Evolutionary conservation across 352 stramenopile genomes (phyloP).

Genomic region (Phytophthora sojae): DNA sequence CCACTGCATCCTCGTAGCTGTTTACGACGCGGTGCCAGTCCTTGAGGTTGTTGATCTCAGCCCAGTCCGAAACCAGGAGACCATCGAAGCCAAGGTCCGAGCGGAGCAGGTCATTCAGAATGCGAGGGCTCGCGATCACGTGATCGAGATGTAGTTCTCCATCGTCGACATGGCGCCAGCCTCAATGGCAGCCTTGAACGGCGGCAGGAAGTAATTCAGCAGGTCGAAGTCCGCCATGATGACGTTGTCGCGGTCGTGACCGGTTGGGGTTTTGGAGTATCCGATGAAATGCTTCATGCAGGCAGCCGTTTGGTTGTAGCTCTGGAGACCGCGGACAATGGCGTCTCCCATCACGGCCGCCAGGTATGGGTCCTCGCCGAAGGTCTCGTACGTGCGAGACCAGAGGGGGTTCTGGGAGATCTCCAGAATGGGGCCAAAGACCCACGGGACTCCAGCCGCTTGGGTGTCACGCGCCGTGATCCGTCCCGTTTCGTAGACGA

Average conservation of each 20-base stretch:
- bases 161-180: constrained; percentile 88
- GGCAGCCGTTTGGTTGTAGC: constrained; percentile 60
- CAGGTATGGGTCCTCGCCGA: constrained; percentile 89
- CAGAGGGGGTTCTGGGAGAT: constrained; percentile 88
- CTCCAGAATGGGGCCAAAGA: constrained; percentile 90
- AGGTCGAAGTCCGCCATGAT: constrained; percentile 71
- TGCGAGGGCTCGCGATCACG: constrained; percentile 77
- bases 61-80: constrained; percentile 91
- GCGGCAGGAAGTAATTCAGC: constrained; percentile 83
- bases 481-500: constrained; percentile 66
- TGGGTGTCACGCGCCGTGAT: constrained; percentile 68
- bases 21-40: constrained; percentile 55
- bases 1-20: constrained; percentile 54
- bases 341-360: constrained; percentile 74
- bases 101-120: constrained; percentile 81
- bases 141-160: constrained; percentile 93
- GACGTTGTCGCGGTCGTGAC: constrained; percentile 85
- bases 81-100: constrained; percentile 82
- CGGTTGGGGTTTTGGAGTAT: constrained; percentile 75
- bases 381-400: constrained; percentile 92
- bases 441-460: constrained; percentile 85
- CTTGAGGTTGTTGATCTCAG: constrained; percentile 89
- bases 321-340: constrained; percentile 81
- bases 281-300: constrained; percentile 91
- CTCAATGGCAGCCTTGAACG: constrained; percentile 80